Evolutionary conservation across 140 eudicot genomes (phyloP), one percentile per base, ranked within the genome.

Genomic region (Flaveria floridana): DNA sequence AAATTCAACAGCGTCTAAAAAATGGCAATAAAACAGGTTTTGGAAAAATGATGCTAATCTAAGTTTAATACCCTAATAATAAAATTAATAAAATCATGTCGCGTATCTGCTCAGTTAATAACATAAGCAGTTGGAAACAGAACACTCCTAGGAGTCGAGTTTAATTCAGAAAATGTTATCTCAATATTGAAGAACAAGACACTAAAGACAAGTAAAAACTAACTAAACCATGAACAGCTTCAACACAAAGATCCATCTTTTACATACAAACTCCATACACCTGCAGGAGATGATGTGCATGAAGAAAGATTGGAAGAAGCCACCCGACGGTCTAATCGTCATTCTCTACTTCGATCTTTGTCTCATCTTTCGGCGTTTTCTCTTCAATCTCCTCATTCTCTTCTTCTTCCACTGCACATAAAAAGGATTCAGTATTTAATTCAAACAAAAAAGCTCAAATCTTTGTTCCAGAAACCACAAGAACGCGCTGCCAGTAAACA

Each of bases 311-410:
- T 65, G 47, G 21, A 26, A 13, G 56, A 66, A 30, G 75, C 75
- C 63, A 16, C 0, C 9, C 18, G 23, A 72, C 41, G 4, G 78
- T 2, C 79, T 65, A 12, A 41, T 7, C 12, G 30, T 53, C 16
- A 14, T 15, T 30, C 12, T 86, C 91, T 90, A 90, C 91, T 90
- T 90, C 16, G 97, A 90, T 90, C 97, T 65, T 57, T 90, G 97
- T 72, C 97, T 89, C 96, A 91, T 89, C 94, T 91, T 89, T 91
- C 94, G 83, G 55, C 96, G 94, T 94, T 89, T 91, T 89, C 96
- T 89, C 89, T 89, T 89, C 80, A 91, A 68, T 39, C 96, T 91
- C 93, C 97, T 89, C 94, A 89, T 91, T 18, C 96, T 86, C 94
- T 89, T 89, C 96, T 91, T 91, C 96, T 91, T 88, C 96, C 96